A percentile compares a stretch with the other conserved stretches of the same genome.
Evolutionary conservation across 129 eudicot species (phyloP).

Genomic region (Chrysanthemum lavandulifolium): DNA sequence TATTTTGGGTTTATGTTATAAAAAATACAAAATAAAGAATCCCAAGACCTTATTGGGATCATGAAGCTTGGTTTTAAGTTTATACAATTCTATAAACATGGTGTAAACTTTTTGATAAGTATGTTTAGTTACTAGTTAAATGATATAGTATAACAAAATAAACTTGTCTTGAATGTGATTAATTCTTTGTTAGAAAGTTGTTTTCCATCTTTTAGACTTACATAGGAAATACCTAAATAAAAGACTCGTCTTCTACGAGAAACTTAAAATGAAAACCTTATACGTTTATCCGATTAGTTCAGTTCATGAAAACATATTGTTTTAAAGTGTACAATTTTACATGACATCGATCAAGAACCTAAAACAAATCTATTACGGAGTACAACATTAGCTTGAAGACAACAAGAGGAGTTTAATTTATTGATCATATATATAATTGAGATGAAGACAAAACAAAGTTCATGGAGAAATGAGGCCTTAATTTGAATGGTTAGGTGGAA

Average conservation of each 20-base stretch:
- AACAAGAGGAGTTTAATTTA: not conserved
- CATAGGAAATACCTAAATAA: not conserved
- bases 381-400: too few species aligned
- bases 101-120: not conserved
- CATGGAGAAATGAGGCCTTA: not conserved
- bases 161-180: not conserved
- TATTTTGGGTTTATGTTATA: conserved; percentile 16
- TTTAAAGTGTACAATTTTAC: too few species aligned
- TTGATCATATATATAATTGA: not conserved
- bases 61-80: conserved; percentile 7
- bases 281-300: too few species aligned
- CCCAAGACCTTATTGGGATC: conserved; percentile 18
- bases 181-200: not conserved
- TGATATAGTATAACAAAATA: not conserved
- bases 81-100: not conserved
- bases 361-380: too few species aligned
- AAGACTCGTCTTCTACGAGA: too few species aligned
- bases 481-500: conserved; percentile 15
- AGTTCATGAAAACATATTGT: too few species aligned
- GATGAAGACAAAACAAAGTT: conserved; percentile 9
- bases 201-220: not conserved
- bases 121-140: not conserved
- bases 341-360: too few species aligned
- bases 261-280: too few species aligned
- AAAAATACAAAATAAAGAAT: conserved; percentile 22